Evolutionary conservation across 2,329 filamentous ascomycete species (phyloP), one percentile per base, ranked within the genome.

Genomic region (Kalmusia sp.): DNA sequence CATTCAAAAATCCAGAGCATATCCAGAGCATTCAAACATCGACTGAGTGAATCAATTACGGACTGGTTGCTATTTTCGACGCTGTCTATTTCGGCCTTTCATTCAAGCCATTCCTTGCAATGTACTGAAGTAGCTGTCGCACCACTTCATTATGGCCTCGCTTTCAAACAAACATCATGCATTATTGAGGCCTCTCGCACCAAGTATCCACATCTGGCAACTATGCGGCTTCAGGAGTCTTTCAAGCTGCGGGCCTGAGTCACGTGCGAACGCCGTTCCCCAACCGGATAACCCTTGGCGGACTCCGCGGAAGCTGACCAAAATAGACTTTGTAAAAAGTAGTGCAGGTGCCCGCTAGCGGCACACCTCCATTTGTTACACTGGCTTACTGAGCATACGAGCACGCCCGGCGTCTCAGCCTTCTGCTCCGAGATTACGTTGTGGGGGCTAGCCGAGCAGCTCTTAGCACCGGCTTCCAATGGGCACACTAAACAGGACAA

Each of bases 381-480:
- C 4, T 40, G 21, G 46, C 27, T 49, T 40, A 39, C 25, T 49
- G 35, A 40, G 27, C 25, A 45, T 21, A 31, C 19, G 15, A 31
- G 17, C 22, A 14, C 27, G 25, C 31, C 44, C 33, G n/a, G 44
- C 25, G 54, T 53, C 41, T 56, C 50, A 56, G 54, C 49, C 50
- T 56, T 44, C 39, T 15, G 22, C 44, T 46, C 39, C 49, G 54
- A 38, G 2, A 44, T 39, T 40, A 24, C n/a, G 22, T 38, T 22
- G 38, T 37, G 34, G 39, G 40, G 48, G 15, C 22, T 17, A 41
- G 15, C 39, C 35, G 8, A 35, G 33, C 28, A 17, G n/a, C 27
- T 9, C n/a, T 24, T 8, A 11, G 34, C 34, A 7, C n/a, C 45
- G 8, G 15, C 28, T n/a, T n/a, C 8, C 7, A 21, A 17, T 9